phyloP scores from a whole-genome alignment of 192 early-diverging fungal species.

The Dissophora ornata region DNA sequence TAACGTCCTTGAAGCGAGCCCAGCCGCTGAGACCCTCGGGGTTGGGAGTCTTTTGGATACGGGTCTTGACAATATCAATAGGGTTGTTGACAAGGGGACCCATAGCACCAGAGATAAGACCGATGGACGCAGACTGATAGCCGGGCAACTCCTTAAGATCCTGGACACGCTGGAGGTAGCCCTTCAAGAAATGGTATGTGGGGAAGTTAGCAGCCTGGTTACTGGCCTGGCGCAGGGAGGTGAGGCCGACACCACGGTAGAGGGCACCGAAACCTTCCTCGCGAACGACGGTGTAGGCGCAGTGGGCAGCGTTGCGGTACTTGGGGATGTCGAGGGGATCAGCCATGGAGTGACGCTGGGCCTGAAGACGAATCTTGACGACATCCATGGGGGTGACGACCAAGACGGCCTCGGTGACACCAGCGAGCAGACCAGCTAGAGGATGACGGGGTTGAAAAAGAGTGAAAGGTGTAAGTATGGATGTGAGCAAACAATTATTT shows the following conservation, averaged over 20 bases:
- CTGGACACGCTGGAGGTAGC: conserved; percentile 76
- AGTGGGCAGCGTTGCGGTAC: conserved; percentile 95
- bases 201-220: conserved; percentile 99
- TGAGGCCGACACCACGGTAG: conserved; percentile 95
- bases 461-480: too few relatives aligned
- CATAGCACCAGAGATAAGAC: conserved; percentile 91
- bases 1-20: conserved; percentile 80
- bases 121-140: conserved; percentile 91
- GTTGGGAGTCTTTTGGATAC: conserved; percentile 91
- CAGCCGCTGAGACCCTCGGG: conserved; percentile 77
- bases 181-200: conserved; percentile 94
- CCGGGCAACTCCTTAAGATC: conserved; percentile 75
- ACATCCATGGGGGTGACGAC: conserved; percentile 99
- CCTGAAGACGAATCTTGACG: conserved; percentile 98
- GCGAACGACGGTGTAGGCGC: conserved; percentile 89
- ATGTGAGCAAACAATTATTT: background rate
- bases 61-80: conserved; percentile 99
- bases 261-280: conserved; percentile 90
- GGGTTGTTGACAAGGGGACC: conserved; percentile 94
- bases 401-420: conserved; percentile 91
- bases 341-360: conserved; percentile 94
- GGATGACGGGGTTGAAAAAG: too few relatives aligned
- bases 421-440: conserved; percentile 93
- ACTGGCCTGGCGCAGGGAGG: conserved; percentile 93
- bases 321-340: conserved; percentile 97